These are phyloP conservation scores for Amphichorda felina DNA, from an alignment of 2,329 filamentous ascomycete species.

Conservation along the genomic window DNA sequence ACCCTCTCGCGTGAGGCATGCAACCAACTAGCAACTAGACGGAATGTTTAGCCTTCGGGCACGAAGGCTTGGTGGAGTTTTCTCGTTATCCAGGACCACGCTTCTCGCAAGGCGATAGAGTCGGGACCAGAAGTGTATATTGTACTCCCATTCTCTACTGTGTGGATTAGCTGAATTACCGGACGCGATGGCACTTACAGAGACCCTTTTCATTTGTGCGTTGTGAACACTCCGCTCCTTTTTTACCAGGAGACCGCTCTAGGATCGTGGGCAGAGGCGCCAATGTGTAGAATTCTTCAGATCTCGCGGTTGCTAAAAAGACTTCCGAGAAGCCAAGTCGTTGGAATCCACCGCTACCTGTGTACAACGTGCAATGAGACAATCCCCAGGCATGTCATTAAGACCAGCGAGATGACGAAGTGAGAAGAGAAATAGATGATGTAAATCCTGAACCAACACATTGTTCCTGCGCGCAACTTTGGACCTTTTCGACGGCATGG, in stretches of 20 bases:
- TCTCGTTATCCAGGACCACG: not conserved
- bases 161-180: not conserved
- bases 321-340: too few relatives aligned
- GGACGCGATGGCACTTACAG: not conserved
- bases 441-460: too few relatives aligned
- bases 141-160: not conserved
- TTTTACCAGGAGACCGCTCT: not conserved
- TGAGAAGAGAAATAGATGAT: too few relatives aligned
- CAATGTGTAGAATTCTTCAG: too few relatives aligned
- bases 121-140: not conserved
- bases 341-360: too few relatives aligned
- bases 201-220: not conserved
- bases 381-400: too few relatives aligned
- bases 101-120: not conserved
- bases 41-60: not conserved
- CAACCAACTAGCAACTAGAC: not conserved
- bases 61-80: not conserved
- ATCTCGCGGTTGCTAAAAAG: too few relatives aligned
- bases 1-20: constrained; percentile 55
- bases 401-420: too few relatives aligned
- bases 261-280: too few relatives aligned
- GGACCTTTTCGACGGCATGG: too few relatives aligned
- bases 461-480: too few relatives aligned
- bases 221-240: not conserved
- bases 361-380: too few relatives aligned